These are phyloP conservation scores for Morella rubra DNA, from an alignment of 306 rosid species.

Conservation along the genomic window DNA sequence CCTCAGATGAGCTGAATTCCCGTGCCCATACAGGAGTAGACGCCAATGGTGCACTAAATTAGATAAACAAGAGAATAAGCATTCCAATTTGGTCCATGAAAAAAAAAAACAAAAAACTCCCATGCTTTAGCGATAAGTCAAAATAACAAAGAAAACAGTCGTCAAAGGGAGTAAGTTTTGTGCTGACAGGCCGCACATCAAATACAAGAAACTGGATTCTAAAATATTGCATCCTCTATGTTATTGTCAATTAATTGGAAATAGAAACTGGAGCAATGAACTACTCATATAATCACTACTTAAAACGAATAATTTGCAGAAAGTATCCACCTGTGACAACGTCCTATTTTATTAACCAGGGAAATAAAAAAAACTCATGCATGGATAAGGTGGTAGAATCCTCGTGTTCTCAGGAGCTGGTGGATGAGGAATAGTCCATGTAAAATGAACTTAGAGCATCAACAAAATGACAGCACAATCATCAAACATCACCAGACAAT, in stretches of 20 bases:
- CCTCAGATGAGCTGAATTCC: conserved; percentile 86
- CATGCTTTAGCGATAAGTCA: background rate
- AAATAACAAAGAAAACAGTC: background rate
- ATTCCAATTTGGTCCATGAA: conserved; percentile 17
- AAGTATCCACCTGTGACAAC: background rate
- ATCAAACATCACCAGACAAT: background rate
- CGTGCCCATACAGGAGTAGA: conserved; percentile 91
- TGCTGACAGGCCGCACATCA: background rate
- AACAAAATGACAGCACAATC: background rate
- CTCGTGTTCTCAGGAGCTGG: background rate
- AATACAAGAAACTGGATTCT: background rate
- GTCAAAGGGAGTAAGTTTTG: background rate
- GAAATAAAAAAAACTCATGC: background rate
- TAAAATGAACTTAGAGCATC: background rate
- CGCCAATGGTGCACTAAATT: conserved; percentile 75
- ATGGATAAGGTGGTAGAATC: background rate
- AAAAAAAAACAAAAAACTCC: background rate
- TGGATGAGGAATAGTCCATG: background rate
- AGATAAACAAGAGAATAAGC: conserved; percentile 30
- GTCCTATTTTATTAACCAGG: conserved; percentile 6
- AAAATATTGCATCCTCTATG: background rate
- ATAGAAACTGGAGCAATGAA: background rate
- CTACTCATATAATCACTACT: background rate
- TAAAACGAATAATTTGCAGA: background rate
- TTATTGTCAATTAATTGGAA: conserved; percentile 2